Base-by-base conservation (phyloP, 768 basidiomycete genomes). In the Termitomyces sp. region DNA sequence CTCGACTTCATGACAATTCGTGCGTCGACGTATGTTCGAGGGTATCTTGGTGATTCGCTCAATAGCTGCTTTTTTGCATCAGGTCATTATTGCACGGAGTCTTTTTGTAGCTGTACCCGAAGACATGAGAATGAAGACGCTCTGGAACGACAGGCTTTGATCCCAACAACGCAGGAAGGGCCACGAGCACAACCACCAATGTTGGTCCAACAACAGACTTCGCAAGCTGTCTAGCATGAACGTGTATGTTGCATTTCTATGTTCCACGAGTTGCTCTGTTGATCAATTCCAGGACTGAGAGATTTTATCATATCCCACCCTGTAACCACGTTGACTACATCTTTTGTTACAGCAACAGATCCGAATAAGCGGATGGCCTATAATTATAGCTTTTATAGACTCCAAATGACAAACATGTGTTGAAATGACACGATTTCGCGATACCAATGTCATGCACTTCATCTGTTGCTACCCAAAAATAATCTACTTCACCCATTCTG, bases 1-100 rank as follows among this genome's bases (percentile, higher is more conserved):
- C 58, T 76, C 13, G 76, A 78, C 64, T 78, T 76, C 57, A 61
- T 64, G 1, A 76, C 77, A 1, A 63, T 74, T 55, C 72, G 76
- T 79, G 63, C 45, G 73, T 61, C 15, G 4, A 22, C 41, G 42
- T 33, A 3, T 34, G 41, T 63, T 33, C 6, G 12, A 24, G 8
- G 27, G 20, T 52, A 24, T 22, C 30, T 33, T 4, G 13, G 42
- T 41, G 2, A 27, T 15, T 31, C 3, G 27, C 37, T n/a, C 9
- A 18, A 36, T 47, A 30, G 8, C 39, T 20, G 22, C 31, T 53
- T 37, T 51, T 34, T 53, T 27, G 13, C 3, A 9, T 45, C 30
- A 78, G 76, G 75, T 11, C 76, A 77, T 63, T 47, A 56, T 39
- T 78, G 69, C 58, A 77, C 74, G 5, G 70, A 75, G 51, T 46